phyloP scores from a whole-genome alignment of 2,329 filamentous ascomycete species.

The Sporothrix pallida region DNA sequence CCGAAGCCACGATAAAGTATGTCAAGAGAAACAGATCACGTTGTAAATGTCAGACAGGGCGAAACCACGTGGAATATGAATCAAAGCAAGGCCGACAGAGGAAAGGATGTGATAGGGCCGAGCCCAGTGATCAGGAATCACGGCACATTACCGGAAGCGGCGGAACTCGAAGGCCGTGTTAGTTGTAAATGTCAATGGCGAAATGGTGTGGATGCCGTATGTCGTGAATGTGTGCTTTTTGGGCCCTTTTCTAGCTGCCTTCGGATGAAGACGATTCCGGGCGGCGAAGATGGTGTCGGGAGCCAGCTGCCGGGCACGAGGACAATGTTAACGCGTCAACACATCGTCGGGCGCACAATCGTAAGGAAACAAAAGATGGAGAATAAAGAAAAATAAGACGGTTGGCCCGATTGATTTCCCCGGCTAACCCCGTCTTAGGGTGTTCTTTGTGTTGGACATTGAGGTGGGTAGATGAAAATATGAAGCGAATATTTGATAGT shows the following conservation, averaged over 20 bases:
- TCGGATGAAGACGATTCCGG: slow-evolving; percentile 22
- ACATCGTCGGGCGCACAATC: slow-evolving; percentile 1
- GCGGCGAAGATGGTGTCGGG: background rate
- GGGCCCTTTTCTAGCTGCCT: background rate
- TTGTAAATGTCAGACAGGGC: background rate
- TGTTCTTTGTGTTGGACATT: background rate
- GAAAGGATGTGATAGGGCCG: background rate
- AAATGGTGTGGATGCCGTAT: background rate
- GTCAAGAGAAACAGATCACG: background rate
- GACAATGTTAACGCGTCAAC: background rate
- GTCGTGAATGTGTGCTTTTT: too few species aligned
- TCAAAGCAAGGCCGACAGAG: background rate
- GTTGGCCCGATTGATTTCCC: slow-evolving; percentile 4
- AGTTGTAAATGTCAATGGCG: background rate
- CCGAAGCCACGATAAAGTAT: background rate
- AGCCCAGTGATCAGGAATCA: background rate
- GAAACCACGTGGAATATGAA: too few species aligned
- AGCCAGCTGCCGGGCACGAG: background rate
- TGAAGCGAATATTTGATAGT: background rate
- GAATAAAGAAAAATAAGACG: slow-evolving; percentile 1
- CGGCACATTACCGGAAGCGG: background rate
- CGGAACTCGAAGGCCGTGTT: background rate
- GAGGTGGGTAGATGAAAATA: background rate
- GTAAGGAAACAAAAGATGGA: background rate
- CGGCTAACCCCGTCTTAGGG: background rate